A percentile compares a stretch with the other conserved stretches of the same genome.
Conservation (phyloP, 164 flowering plant species). For the Berberis vulgaris region DNA sequence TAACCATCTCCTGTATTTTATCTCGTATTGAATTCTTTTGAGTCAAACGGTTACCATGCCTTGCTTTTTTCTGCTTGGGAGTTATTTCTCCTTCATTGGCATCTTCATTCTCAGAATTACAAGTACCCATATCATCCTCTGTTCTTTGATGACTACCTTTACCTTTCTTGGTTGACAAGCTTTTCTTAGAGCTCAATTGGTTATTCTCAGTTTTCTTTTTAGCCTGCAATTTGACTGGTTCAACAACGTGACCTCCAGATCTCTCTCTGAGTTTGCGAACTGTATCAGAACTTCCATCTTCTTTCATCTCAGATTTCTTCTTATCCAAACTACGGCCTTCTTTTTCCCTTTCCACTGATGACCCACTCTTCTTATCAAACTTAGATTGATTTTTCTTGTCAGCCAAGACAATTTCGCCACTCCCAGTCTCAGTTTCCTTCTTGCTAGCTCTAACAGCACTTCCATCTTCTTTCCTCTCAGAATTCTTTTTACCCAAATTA, state of each 20-base stretch:
- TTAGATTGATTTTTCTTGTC: not conserved
- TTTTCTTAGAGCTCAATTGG: no score
- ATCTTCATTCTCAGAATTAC: conserved; percentile 15
- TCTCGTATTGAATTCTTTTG: conserved; percentile 47
- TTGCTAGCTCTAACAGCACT: conserved; percentile 12
- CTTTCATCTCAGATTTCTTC: conserved; percentile 7
- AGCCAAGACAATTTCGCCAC: not conserved
- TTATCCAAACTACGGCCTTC: conserved; percentile 2
- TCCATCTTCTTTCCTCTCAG: conserved; percentile 32
- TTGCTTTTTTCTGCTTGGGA: conserved; percentile 15
- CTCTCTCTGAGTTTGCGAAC: not conserved
- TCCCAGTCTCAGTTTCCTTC: not conserved
- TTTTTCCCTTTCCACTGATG: not conserved
- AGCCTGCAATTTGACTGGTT: not conserved
- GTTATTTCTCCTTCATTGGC: conserved; percentile 21
- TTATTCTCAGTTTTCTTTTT: not conserved
- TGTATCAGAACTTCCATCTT: no score
- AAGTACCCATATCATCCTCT: conserved; percentile 3
- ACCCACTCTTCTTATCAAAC: not conserved
- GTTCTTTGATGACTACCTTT: no score
- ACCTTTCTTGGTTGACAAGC: no score
- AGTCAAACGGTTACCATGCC: conserved; percentile 14
- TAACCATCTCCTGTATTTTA: conserved; percentile 39
- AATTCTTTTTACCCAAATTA: conserved; percentile 22
- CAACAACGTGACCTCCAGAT: not conserved